Evolutionary conservation across 139 green algal species (phyloP).

Genomic region (Tetradesmus obliquus): DNA sequence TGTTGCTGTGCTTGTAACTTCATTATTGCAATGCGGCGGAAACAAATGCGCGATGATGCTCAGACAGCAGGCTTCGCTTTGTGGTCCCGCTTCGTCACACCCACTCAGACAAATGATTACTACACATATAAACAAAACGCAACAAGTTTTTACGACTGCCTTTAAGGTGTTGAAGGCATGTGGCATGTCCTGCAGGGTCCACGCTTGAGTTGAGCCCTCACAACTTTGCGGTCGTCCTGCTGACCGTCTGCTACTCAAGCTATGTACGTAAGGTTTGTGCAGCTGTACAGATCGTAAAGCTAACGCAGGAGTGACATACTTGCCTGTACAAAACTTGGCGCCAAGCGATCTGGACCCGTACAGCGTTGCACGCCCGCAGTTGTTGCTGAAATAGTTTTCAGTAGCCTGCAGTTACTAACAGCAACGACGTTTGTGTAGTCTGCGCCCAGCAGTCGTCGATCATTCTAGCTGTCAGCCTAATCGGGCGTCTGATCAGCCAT

Average conservation of each 20-base stretch:
- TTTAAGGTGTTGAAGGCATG: neutral
- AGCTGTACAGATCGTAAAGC: neutral
- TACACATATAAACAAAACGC: neutral
- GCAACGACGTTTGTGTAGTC: neutral
- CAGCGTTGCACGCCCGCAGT: neutral
- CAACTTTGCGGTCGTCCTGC: neutral
- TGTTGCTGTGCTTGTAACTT: neutral
- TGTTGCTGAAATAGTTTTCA: neutral
- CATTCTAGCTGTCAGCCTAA: neutral
- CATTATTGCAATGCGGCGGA: neutral
- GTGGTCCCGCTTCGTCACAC: neutral
- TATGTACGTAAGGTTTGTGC: neutral
- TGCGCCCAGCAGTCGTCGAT: neutral
- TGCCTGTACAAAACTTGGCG: slow-evolving; percentile 5
- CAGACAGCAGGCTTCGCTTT: neutral
- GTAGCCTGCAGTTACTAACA: neutral
- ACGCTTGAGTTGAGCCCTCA: neutral
- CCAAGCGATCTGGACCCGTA: neutral
- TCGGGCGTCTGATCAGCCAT: slow-evolving; percentile 62
- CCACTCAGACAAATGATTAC: neutral
- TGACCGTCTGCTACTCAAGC: neutral
- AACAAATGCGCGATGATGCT: neutral
- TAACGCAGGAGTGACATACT: neutral
- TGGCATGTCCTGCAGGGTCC: neutral
- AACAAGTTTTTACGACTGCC: neutral